phyloP scores from a whole-genome alignment of 345 rosid genomes.

The Rhizophora mangle region DNA sequence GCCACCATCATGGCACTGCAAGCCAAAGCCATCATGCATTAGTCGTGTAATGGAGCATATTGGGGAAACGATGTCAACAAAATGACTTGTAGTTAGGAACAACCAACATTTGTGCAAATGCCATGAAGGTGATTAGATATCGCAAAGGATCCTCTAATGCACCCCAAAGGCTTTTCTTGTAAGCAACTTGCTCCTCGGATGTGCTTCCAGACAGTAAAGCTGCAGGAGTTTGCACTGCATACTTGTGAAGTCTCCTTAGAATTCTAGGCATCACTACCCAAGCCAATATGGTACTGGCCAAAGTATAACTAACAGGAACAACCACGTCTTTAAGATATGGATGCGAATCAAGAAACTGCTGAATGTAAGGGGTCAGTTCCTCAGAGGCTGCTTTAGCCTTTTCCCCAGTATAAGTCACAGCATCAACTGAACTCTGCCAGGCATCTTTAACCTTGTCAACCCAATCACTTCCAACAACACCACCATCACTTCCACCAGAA shows the following conservation, averaged over 20 bases:
- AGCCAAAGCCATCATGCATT: slow-evolving; percentile 17
- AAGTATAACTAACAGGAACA: slow-evolving; percentile 55
- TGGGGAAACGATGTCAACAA: neutral
- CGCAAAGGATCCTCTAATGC: slow-evolving; percentile 90
- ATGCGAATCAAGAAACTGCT: slow-evolving; percentile 56
- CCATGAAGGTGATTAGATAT: slow-evolving; percentile 72
- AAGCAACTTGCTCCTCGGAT: slow-evolving; percentile 45
- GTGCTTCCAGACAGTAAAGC: slow-evolving; percentile 45
- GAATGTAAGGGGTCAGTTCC: slow-evolving; percentile 54
- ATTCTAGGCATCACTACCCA: slow-evolving; percentile 87
- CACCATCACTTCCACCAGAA: slow-evolving; percentile 34
- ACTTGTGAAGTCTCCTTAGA: slow-evolving; percentile 69
- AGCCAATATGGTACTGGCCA: slow-evolving; percentile 59
- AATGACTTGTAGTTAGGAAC: slow-evolving; percentile 2
- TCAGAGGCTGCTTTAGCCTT: slow-evolving; percentile 61
- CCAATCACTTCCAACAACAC: slow-evolving; percentile 47
- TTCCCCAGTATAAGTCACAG: slow-evolving; percentile 40
- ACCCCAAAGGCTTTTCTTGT: slow-evolving; percentile 81
- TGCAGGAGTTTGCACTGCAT: slow-evolving; percentile 48
- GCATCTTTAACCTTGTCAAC: slow-evolving; percentile 52
- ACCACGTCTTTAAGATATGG: slow-evolving; percentile 61
- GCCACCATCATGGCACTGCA: slow-evolving; percentile 79
- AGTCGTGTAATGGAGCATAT: neutral
- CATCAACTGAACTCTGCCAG: slow-evolving; percentile 47
- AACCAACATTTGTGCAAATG: slow-evolving; percentile 76